These are phyloP conservation scores for Yarrowia osloensis DNA, from an alignment of 805 yeast genomes.

Conservation along the genomic window DNA sequence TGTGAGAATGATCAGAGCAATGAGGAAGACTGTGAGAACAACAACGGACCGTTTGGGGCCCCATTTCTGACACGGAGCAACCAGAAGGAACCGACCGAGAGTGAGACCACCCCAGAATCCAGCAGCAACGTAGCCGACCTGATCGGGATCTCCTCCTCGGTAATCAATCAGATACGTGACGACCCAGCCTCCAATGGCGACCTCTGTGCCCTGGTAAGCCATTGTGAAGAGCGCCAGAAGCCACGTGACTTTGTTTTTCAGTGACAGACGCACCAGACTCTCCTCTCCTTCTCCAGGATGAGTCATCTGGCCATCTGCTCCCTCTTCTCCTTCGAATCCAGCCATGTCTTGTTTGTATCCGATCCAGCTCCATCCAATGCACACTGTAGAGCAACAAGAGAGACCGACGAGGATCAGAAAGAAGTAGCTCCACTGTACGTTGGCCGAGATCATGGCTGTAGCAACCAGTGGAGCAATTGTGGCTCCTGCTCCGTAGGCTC, in stretches of 20 bases:
- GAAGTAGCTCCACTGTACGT: conserved; percentile 56
- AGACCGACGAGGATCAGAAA: conserved; percentile 52
- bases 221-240: conserved; percentile 56
- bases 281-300: background rate
- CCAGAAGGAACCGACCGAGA: conserved; percentile 57
- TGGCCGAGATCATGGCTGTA: conserved; percentile 53
- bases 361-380: conserved; percentile 50
- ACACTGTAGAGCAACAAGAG: conserved; percentile 44
- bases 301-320: background rate
- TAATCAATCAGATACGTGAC: conserved; percentile 61
- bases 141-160: conserved; percentile 50
- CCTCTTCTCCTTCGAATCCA: background rate
- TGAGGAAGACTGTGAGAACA: background rate
- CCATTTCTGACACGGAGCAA: conserved; percentile 13
- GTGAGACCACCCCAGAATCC: conserved; percentile 76
- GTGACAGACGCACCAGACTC: conserved; percentile 11
- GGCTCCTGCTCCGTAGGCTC: conserved; percentile 71
- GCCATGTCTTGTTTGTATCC: conserved; percentile 37
- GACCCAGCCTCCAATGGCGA: conserved; percentile 70
- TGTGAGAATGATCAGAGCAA: conserved; percentile 35
- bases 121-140: conserved; percentile 64
- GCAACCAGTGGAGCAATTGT: conserved; percentile 68
- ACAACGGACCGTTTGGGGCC: conserved; percentile 16
- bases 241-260: conserved; percentile 41
- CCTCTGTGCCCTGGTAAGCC: conserved; percentile 69